Conservation (phyloP, 257 asterid species). For the Solanum sejunctum region DNA sequence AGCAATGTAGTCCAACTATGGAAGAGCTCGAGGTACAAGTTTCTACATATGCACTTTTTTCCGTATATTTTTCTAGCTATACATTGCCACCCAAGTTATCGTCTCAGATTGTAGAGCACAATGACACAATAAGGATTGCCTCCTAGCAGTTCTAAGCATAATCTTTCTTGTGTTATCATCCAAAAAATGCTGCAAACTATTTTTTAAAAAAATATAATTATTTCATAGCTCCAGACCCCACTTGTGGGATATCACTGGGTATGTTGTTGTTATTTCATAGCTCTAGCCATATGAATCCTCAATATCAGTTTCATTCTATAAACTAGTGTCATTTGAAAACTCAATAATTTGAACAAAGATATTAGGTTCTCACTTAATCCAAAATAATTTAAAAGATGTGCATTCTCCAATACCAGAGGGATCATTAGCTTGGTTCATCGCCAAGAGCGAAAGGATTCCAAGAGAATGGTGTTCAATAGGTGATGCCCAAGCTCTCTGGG, state of each 20-base stretch:
- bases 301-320: neutral
- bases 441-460: neutral
- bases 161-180: neutral
- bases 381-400: neutral
- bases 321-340: neutral
- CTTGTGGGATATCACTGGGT: too few species aligned
- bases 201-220: neutral
- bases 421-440: neutral
- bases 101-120: neutral
- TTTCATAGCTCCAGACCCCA: neutral
- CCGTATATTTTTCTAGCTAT: neutral
- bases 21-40: neutral
- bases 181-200: neutral
- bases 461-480: neutral
- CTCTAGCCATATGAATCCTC: neutral
- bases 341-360: neutral
- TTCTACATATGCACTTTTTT: neutral
- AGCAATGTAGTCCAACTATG: neutral
- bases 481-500: neutral
- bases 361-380: neutral
- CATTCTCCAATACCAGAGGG: neutral
- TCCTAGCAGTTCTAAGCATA: neutral
- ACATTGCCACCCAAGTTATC: neutral
- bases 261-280: neutral
- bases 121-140: neutral